Evolutionary conservation across 2,329 filamentous ascomycete species (phyloP), one percentile per base, ranked within the genome.

Genomic region (Epichloe baconii): DNA sequence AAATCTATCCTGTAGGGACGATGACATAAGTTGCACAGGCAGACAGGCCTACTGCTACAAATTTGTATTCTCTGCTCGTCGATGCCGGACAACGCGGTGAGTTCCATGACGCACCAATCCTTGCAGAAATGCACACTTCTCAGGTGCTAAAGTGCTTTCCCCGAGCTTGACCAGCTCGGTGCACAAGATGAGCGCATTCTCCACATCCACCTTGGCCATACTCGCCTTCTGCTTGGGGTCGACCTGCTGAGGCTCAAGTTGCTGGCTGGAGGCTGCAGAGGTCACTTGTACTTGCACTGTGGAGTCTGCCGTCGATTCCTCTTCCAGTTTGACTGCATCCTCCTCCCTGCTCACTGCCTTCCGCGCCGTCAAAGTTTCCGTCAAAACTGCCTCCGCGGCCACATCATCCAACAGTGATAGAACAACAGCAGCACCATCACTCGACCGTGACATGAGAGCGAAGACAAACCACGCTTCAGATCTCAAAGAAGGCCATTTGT

Each of bases 391-490:
- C 47, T 72, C 68, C 1, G 73, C 68, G n/a, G 68, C 69, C 0
- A 67, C 59, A 0, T 70, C 64, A 10, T 68, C 61, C 44, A 81
- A 62, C 1, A 73, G 62, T 12, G 66, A 64, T 8, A 69, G 57
- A 17, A 78, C 71, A 11, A 75, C 63, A 2, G 62, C 58, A 2
- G 75, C 73, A 7, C 78, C 78, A 37, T 76, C 72, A 1, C 59
- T 51, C 2, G 73, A 72, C 31, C 78, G 71, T 41, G 73, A 72
- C 71, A 83, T 77, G 36, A 83, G 70, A 2, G 80, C 80, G 48
- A 82, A 71, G 5, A 80, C 73, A 55, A 83, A 83, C 73, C 79
- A 78, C 3, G 75, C 71, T 59, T 84, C 80, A 40, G 78, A 80
- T 17, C 77, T 71, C 2, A 84, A 67, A 2, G 75, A 69, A 0